Conservation (phyloP, 148 eudicot genomes). For the Rhododendron williamsianum region DNA sequence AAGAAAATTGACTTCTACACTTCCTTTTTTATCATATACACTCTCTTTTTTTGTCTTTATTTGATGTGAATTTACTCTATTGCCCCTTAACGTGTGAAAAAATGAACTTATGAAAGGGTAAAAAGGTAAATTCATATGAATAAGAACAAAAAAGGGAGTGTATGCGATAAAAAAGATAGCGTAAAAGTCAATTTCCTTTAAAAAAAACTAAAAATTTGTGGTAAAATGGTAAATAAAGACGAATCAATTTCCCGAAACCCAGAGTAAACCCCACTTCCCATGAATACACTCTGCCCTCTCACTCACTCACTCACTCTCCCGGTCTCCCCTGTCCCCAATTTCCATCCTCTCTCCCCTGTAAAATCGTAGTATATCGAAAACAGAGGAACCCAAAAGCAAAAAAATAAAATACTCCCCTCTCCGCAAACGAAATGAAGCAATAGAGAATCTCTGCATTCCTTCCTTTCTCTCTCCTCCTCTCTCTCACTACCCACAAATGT, state of each 20-base stretch:
- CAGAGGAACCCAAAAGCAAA: slow-evolving; percentile 10
- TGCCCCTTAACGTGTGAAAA: too few species aligned
- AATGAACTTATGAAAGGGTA: too few species aligned
- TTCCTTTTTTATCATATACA: too few species aligned
- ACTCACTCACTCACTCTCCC: background rate
- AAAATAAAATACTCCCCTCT: background rate
- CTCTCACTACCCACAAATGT: slow-evolving; percentile 6
- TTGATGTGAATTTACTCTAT: too few species aligned
- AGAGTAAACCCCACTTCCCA: slow-evolving; percentile 4
- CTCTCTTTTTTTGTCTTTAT: too few species aligned
- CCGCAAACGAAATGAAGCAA: slow-evolving; percentile 4
- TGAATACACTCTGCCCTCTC: background rate
- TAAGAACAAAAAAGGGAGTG: too few species aligned
- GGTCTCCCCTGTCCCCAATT: background rate
- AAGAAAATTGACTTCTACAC: too few species aligned
- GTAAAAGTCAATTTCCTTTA: too few species aligned
- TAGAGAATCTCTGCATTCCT: slow-evolving; percentile 29
- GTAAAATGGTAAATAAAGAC: background rate
- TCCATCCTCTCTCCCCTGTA: slow-evolving; percentile 19
- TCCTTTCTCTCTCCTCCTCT: slow-evolving; percentile 10
- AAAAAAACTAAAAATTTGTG: too few species aligned
- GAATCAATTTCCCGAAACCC: background rate
- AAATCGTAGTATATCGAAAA: slow-evolving; percentile 9
- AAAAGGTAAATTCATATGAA: too few species aligned
- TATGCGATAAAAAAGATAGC: too few species aligned